A percentile compares a stretch with the other conserved stretches of the same genome.
phyloP scores from a whole-genome alignment of 192 early-diverging fungal genomes.

The Cladochytrium replicatum region DNA sequence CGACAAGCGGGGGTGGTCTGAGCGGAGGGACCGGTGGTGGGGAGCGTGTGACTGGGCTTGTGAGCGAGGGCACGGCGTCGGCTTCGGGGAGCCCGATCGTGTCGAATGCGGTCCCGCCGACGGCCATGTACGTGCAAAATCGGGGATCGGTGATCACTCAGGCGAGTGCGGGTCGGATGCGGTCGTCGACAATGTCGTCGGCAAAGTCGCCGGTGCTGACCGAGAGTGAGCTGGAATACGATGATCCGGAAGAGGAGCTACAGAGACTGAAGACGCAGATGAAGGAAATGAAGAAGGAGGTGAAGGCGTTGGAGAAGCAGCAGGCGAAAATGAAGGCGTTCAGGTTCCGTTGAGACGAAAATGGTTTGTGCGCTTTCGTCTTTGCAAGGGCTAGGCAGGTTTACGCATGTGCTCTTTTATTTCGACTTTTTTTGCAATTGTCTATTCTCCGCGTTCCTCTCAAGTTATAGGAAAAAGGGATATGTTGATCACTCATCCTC shows the following conservation, averaged over 20 bases:
- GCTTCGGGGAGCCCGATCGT: background rate
- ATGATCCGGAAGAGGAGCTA: background rate
- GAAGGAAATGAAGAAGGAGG: background rate
- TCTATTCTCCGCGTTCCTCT: no score
- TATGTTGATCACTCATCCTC: no score
- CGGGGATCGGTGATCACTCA: background rate
- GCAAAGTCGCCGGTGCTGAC: background rate
- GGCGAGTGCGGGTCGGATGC: background rate
- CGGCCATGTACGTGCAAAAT: background rate
- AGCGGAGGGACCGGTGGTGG: background rate
- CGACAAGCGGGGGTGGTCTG: background rate
- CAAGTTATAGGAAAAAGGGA: no score
- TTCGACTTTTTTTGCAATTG: no score
- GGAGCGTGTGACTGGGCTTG: background rate
- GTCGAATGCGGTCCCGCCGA: background rate
- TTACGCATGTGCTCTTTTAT: no score
- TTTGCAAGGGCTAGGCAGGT: no score
- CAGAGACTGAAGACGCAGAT: background rate
- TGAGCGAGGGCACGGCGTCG: background rate
- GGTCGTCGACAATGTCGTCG: background rate
- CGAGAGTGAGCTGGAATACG: background rate
- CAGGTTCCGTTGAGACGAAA: no score
- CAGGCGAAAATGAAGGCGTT: no score
- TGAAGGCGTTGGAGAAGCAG: background rate
- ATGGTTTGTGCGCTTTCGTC: no score